Evolutionary conservation across 2,329 filamentous ascomycete species (phyloP).

Genomic region (Cladosporium sphaerospermum): DNA sequence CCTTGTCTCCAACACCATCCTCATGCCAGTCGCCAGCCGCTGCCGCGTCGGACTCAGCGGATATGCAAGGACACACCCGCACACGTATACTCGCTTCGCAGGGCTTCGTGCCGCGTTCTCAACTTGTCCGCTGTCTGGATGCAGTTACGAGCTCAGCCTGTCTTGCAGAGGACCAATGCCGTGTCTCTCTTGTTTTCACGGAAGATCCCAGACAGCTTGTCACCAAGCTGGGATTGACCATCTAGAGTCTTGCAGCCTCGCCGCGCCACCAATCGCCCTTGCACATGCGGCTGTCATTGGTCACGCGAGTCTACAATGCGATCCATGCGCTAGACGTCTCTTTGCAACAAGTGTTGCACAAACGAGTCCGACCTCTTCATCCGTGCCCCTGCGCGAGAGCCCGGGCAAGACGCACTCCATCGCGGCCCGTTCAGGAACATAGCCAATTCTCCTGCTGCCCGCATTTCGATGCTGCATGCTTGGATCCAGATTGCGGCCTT

Average conservation of each 20-base stretch:
- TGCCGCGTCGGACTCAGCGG: not conserved
- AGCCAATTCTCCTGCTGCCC: constrained; percentile 15
- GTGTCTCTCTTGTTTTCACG: constrained; percentile 3
- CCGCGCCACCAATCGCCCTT: not conserved
- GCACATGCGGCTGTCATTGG: not conserved
- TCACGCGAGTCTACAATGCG: not conserved
- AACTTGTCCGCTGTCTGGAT: not conserved
- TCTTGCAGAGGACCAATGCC: not conserved
- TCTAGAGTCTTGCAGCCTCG: constrained; percentile 4
- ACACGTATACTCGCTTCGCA: not conserved
- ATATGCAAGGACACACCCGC: constrained; percentile 1
- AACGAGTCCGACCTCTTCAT: not conserved
- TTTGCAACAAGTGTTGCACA: constrained; percentile 6
- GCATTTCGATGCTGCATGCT: constrained; percentile 7
- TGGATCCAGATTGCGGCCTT: constrained; percentile 1
- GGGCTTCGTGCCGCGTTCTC: not conserved
- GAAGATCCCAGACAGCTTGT: not conserved
- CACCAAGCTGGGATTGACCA: not conserved
- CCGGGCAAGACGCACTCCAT: constrained; percentile 6
- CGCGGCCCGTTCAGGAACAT: constrained; percentile 14
- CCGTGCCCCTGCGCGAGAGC: not conserved
- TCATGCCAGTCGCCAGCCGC: constrained; percentile 3
- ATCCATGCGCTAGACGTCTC: not conserved
- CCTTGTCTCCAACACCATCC: constrained; percentile 13
- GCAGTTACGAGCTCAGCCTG: not conserved